phyloP scores from a whole-genome alignment of 495 filamentous ascomycete species.

The Jackrogersella multiformis region DNA sequence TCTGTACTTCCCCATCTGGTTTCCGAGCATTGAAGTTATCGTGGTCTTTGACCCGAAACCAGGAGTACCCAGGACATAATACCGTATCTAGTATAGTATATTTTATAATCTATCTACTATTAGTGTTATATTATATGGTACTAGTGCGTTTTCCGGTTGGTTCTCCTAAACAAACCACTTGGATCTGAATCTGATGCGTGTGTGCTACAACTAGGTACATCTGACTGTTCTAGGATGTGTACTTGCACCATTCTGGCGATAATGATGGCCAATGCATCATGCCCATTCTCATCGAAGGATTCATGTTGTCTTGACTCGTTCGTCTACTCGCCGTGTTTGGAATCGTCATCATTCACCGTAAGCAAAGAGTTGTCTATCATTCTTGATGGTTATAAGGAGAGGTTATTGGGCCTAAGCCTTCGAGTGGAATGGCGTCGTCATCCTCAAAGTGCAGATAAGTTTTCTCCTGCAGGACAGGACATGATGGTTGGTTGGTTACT shows the following conservation, averaged over 20 bases:
- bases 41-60: not conserved
- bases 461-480: conserved; percentile 18
- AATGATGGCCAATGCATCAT: conserved; percentile 5
- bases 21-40: not conserved
- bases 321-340: conserved; percentile 29
- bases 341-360: conserved; percentile 39
- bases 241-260: not conserved
- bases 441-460: conserved; percentile 21
- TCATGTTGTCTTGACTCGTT: conserved; percentile 15
- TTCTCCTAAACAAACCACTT: conserved; percentile 17
- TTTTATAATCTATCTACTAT: too few species aligned
- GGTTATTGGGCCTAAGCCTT: conserved; percentile 31
- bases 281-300: conserved; percentile 10
- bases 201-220: conserved; percentile 10
- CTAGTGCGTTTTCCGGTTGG: not conserved
- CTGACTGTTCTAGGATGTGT: conserved; percentile 5
- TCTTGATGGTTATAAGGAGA: conserved; percentile 1
- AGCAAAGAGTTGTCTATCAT: conserved; percentile 22
- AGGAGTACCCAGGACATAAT: conserved; percentile 16
- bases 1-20: conserved; percentile 23
- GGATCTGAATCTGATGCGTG: conserved; percentile 28
- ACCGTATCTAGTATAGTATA: not conserved
- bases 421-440: conserved; percentile 37
- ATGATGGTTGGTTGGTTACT: not conserved
- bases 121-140: not conserved